These are phyloP conservation scores for Saitozyma sp. DNA, from an alignment of 768 basidiomycete species.

Conservation along the genomic window DNA sequence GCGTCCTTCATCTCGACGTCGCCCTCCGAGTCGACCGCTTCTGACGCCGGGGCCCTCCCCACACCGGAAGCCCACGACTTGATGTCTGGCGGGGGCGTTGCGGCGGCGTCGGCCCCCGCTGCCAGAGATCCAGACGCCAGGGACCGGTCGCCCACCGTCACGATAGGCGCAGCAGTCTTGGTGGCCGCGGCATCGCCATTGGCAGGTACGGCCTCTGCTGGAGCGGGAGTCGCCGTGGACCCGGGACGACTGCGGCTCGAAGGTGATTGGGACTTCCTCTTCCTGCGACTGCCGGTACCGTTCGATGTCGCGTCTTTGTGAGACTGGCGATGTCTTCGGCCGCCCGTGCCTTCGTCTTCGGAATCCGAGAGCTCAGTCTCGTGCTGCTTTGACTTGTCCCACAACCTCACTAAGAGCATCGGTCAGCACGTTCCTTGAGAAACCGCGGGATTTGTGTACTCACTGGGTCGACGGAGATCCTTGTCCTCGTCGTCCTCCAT, in stretches of 20 bases:
- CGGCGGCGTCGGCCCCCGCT: background rate
- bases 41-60: background rate
- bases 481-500: conserved; percentile 73
- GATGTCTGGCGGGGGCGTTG: too few species aligned
- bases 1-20: background rate
- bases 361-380: conserved; percentile 94
- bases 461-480: conserved; percentile 71
- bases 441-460: conserved; percentile 19
- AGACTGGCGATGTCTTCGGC: conserved; percentile 57
- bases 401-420: conserved; percentile 59
- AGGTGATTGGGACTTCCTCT: background rate
- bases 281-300: conserved; percentile 10
- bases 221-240: background rate
- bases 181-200: background rate
- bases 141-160: conserved; percentile 3
- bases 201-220: background rate
- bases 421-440: background rate
- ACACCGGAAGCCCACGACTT: too few species aligned
- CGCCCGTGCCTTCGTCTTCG: conserved; percentile 93
- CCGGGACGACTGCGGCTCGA: background rate
- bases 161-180: background rate
- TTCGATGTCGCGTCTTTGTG: conserved; percentile 29
- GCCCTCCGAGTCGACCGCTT: background rate
- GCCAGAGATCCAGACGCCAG: conserved; percentile 1
- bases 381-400: conserved; percentile 77